These are phyloP conservation scores for Yamadazyma mexicana DNA, from an alignment of 1,139 yeast species.

Conservation along the genomic window DNA sequence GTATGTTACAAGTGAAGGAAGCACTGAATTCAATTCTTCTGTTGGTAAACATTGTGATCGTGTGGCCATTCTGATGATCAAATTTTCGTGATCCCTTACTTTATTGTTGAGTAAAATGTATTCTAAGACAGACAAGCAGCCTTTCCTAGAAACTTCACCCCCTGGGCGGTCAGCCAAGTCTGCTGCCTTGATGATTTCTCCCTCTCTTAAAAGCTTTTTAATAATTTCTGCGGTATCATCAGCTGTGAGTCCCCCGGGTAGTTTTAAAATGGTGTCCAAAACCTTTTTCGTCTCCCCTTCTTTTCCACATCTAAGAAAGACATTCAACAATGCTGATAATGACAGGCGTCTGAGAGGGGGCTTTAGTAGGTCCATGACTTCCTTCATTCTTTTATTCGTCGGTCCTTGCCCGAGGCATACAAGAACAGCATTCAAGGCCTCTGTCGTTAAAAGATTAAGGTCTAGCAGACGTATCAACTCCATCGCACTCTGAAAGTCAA, in stretches of 20 bases:
- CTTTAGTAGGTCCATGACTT: not conserved
- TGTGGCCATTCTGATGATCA: not conserved
- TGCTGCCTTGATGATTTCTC: conserved; percentile 24
- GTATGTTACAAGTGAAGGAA: not conserved
- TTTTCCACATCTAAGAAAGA: conserved; percentile 27
- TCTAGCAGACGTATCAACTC: not conserved
- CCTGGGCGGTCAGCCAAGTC: conserved; percentile 22
- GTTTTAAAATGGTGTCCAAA: conserved; percentile 30
- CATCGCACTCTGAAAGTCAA: not conserved
- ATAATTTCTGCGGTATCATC: conserved; percentile 31
- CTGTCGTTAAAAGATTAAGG: not conserved
- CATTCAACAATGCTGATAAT: conserved; percentile 33
- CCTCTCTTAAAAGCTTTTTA: conserved; percentile 25
- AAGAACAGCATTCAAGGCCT: not conserved
- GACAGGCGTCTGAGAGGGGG: conserved; percentile 13
- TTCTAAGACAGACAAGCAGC: conserved; percentile 18
- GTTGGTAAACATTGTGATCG: not conserved
- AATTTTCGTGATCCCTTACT: not conserved
- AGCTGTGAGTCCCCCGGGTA: conserved; percentile 24
- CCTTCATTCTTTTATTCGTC: not conserved
- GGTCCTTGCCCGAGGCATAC: not conserved
- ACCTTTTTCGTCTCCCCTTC: conserved; percentile 31
- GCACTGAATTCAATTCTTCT: not conserved
- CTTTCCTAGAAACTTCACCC: conserved; percentile 24
- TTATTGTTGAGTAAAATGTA: conserved; percentile 5